Conservation (phyloP, 1,284 basidiomycete genomes). For the Cutaneotrichosporon cavernicola region DNA sequence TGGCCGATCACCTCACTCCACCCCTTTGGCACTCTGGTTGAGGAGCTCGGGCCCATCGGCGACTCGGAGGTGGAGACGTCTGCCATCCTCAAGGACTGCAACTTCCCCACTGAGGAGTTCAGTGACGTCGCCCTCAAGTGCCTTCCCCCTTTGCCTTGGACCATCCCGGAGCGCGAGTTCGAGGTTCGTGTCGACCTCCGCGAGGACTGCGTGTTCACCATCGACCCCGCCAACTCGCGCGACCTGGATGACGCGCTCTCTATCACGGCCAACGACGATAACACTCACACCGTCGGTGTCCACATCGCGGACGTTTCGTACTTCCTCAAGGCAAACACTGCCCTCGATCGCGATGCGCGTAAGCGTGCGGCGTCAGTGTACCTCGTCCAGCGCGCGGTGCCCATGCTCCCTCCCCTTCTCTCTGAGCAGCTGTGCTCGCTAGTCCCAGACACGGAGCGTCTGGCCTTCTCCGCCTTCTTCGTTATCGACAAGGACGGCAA, state of each 20-base stretch:
- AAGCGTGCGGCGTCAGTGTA: conserved; percentile 97
- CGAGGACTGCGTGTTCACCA: conserved; percentile 80
- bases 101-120: conserved; percentile 93
- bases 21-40: conserved; percentile 97
- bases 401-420: conserved; percentile 90
- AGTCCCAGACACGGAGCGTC: conserved; percentile 77
- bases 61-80: conserved; percentile 97
- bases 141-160: conserved; percentile 79
- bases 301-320: conserved; percentile 95
- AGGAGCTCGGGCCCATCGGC: conserved; percentile 97
- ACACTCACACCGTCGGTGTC: conserved; percentile 84
- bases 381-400: conserved; percentile 89
- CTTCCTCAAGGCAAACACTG: conserved; percentile 94
- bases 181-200: conserved; percentile 85
- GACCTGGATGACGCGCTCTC: conserved; percentile 95
- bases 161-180: conserved; percentile 86
- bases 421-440: conserved; percentile 92
- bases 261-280: conserved; percentile 81
- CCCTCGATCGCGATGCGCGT: conserved; percentile 93
- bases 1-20: conserved; percentile 85
- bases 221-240: conserved; percentile 85
- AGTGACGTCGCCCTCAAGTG: conserved; percentile 92
- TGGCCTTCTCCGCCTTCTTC: conserved; percentile 85
- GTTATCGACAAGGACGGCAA: conserved; percentile 80
- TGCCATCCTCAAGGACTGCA: conserved; percentile 95